Evolutionary conservation across 352 stramenopile genomes (phyloP).

Genomic region (Phytopythium vexans): DNA sequence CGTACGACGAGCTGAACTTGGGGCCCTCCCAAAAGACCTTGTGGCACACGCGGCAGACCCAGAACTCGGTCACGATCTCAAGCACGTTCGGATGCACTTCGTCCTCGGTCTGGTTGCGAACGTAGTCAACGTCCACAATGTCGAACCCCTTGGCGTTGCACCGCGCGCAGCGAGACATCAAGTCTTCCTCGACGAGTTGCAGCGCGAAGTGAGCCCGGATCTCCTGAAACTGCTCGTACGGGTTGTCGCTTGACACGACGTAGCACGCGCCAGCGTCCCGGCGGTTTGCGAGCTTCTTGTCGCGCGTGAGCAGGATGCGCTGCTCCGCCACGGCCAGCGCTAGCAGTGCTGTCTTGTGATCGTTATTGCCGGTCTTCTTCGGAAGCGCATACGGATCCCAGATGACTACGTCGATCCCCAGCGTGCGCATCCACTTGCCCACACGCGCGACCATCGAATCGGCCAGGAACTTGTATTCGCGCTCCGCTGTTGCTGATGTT

Average conservation of each 20-base stretch:
- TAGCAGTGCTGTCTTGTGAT: slow-evolving; percentile 49
- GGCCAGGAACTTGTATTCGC: slow-evolving; percentile 62
- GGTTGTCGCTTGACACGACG: slow-evolving; percentile 68
- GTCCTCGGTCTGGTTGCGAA: slow-evolving; percentile 43
- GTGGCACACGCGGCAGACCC: slow-evolving; percentile 55
- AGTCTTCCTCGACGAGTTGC: slow-evolving; percentile 54
- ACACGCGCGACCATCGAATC: slow-evolving; percentile 76
- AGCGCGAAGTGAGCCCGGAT: slow-evolving; percentile 71
- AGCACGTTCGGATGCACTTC: slow-evolving; percentile 55
- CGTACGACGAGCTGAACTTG: slow-evolving; percentile 68
- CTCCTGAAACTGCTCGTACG: slow-evolving; percentile 70
- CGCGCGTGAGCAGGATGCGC: slow-evolving; percentile 70
- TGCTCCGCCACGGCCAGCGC: slow-evolving; percentile 49
- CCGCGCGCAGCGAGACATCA: slow-evolving; percentile 70
- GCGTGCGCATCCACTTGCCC: slow-evolving; percentile 72
- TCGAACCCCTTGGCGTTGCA: slow-evolving; percentile 71
- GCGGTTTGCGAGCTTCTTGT: slow-evolving; percentile 67
- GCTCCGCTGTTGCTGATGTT: neutral
- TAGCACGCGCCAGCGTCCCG: slow-evolving; percentile 73
- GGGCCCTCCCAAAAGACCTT: slow-evolving; percentile 80
- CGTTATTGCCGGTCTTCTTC: slow-evolving; percentile 23
- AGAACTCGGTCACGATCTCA: slow-evolving; percentile 62
- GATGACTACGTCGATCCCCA: slow-evolving; percentile 71
- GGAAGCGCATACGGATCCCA: slow-evolving; percentile 43
- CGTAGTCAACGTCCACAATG: slow-evolving; percentile 48